phyloP scores from a whole-genome alignment of 805 yeast genomes.

The Barnettozyma sp. region DNA sequence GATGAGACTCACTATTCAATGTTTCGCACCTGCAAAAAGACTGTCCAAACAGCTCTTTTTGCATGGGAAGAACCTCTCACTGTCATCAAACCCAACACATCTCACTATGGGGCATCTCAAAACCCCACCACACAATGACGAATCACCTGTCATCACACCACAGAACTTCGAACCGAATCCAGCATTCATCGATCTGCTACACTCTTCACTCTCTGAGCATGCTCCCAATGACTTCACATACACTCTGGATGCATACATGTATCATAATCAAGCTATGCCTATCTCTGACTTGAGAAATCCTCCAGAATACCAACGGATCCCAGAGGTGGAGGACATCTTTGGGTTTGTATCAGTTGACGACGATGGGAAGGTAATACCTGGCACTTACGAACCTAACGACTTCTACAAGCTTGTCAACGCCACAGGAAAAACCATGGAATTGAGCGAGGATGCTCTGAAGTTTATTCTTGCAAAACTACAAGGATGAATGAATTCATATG shows the following conservation, averaged over 20 bases:
- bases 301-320: constrained; percentile 58
- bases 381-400: constrained; percentile 49
- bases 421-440: constrained; percentile 41
- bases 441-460: constrained; percentile 45
- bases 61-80: background rate
- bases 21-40: background rate
- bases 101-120: background rate
- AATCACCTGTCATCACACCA: background rate
- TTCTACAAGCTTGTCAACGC: constrained; percentile 48
- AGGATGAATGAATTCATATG: too few relatives aligned
- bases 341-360: constrained; percentile 61
- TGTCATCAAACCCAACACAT: constrained; percentile 1
- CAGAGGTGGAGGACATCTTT: constrained; percentile 61
- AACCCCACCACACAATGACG: too few relatives aligned
- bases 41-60: constrained; percentile 1
- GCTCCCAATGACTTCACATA: constrained; percentile 44
- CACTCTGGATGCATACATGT: constrained; percentile 48
- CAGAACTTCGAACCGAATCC: constrained; percentile 10
- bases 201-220: constrained; percentile 13
- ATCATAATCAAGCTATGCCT: constrained; percentile 53
- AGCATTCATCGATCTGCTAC: constrained; percentile 9
- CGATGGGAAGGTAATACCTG: constrained; percentile 47
- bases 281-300: constrained; percentile 62
- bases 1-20: constrained; percentile 1
- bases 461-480: constrained; percentile 1